Base-by-base conservation (phyloP, 441 rosid species). In the Sinapis alba region DNA sequence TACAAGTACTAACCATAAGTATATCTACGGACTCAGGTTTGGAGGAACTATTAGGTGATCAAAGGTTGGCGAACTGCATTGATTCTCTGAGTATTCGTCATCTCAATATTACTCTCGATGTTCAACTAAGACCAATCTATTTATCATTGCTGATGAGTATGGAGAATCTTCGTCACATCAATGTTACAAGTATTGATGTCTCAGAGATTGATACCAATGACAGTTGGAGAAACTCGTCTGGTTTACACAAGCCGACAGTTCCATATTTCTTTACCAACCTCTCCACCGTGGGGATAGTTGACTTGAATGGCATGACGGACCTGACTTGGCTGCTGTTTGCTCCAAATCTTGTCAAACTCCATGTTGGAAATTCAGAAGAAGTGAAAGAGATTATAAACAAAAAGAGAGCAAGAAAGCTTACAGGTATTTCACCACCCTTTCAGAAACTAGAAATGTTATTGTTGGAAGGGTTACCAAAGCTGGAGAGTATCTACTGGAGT, bases 291-390 rank as follows among this genome's bases (percentile, higher is more conserved):
- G 0, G 0, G 0, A 7, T 74, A 45, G 0, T 0, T 0, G 0
- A 0, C 0, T 78, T 73, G 43, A 9, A 4, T 6, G 1, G 53
- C 8, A 6, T 80, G 11, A n/a, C 3, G 38, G 69, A 83, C 57
- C 30, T 80, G 65, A 80, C 82, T 23, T 80, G 82, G 82, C n/a
- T 80, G 12, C 0, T 73, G 58, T 50, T 69, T 12, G 81, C 76
- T 28, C 72, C 81, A 45, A 76, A 76, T 36, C 61, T 71, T 21
- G 32, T 20, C 47, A 0, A 0, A 56, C 72, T 15, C 9, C 0
- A 0, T 0, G 19, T 65, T 71, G 11, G 0, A 0, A 0, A 4
- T 1, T 76, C 38, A 28, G 2, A 0, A 0, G 6, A 51, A 5
- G 3, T 77, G 5, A 50, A 71, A 67, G 76, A 80, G 8, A 10